These are phyloP conservation scores for Adiantum capillusveneris DNA, from an alignment of 75 land plant genomes.

Conservation along the genomic window DNA sequence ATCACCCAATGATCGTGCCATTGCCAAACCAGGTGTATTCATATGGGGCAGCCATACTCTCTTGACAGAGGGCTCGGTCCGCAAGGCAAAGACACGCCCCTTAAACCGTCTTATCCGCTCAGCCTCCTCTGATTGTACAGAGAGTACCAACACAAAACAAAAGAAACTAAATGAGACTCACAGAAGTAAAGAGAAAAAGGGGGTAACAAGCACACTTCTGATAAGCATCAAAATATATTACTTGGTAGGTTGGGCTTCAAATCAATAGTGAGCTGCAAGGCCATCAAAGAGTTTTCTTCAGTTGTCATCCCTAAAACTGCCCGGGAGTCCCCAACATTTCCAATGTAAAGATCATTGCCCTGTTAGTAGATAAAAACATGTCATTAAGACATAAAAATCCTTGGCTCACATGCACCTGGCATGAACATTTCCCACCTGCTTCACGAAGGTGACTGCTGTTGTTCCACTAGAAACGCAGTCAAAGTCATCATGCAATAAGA, in stretches of 20 bases:
- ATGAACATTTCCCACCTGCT: constrained; percentile 52
- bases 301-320: constrained; percentile 58
- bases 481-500: constrained; percentile 29
- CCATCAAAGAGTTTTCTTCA: constrained; percentile 44
- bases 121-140: constrained; percentile 82
- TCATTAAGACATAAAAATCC: no score
- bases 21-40: constrained; percentile 84
- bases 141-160: no score
- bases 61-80: constrained; percentile 83
- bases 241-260: constrained; percentile 62
- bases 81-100: constrained; percentile 88
- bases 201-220: no score
- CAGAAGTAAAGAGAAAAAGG: no score
- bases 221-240: no score
- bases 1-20: constrained; percentile 96
- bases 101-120: constrained; percentile 66
- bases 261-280: constrained; percentile 61
- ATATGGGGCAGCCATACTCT: constrained; percentile 83
- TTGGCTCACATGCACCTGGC: not conserved
- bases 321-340: constrained; percentile 82
- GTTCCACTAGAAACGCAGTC: constrained; percentile 57
- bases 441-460: constrained; percentile 49
- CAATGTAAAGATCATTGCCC: constrained; percentile 49
- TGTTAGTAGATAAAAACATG: no score
- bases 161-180: no score